These are phyloP conservation scores for Colletotrichum sp. DNA, from an alignment of 2,329 filamentous ascomycete genomes.

Conservation along the genomic window DNA sequence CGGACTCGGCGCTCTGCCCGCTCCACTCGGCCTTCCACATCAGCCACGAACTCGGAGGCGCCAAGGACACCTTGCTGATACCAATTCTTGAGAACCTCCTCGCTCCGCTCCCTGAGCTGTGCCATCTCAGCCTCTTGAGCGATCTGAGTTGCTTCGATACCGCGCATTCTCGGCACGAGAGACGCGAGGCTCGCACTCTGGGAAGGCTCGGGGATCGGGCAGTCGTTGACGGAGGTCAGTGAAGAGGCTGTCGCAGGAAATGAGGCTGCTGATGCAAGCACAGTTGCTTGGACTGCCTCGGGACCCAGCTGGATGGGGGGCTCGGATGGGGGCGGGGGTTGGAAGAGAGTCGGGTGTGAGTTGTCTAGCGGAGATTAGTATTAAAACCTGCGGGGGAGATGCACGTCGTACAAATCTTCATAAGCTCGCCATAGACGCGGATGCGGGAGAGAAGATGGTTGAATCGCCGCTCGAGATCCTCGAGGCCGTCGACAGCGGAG, in stretches of 20 bases:
- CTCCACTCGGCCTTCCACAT: slow-evolving; percentile 72
- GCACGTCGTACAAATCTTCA: slow-evolving; percentile 60
- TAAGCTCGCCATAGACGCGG: slow-evolving; percentile 63
- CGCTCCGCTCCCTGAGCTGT: slow-evolving; percentile 68
- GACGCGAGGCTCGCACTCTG: slow-evolving; percentile 62
- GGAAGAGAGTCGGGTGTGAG: slow-evolving; percentile 60
- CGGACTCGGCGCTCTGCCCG: slow-evolving; percentile 69
- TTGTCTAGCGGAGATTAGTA: slow-evolving; percentile 46
- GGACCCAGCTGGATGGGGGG: slow-evolving; percentile 57
- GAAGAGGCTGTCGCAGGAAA: slow-evolving; percentile 63
- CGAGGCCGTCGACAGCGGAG: slow-evolving; percentile 49
- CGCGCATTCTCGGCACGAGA: slow-evolving; percentile 66
- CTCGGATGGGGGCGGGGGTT: slow-evolving; percentile 46
- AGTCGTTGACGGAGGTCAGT: slow-evolving; percentile 61
- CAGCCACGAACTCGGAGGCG: slow-evolving; percentile 71
- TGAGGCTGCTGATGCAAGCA: slow-evolving; percentile 60
- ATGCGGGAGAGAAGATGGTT: slow-evolving; percentile 52
- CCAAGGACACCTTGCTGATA: slow-evolving; percentile 75
- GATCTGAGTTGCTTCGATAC: slow-evolving; percentile 63
- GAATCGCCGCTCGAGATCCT: slow-evolving; percentile 60
- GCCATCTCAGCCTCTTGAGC: slow-evolving; percentile 68
- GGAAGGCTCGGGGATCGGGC: slow-evolving; percentile 59
- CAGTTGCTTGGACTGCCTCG: slow-evolving; percentile 57
- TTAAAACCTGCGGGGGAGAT: not conserved
- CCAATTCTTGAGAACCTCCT: slow-evolving; percentile 69